Percentiles rank a stretch among this genome's conserved stretches.
These are phyloP conservation scores for Bacterosira constricta DNA, from an alignment of 108 stramenopile species.

Conservation along the genomic window DNA sequence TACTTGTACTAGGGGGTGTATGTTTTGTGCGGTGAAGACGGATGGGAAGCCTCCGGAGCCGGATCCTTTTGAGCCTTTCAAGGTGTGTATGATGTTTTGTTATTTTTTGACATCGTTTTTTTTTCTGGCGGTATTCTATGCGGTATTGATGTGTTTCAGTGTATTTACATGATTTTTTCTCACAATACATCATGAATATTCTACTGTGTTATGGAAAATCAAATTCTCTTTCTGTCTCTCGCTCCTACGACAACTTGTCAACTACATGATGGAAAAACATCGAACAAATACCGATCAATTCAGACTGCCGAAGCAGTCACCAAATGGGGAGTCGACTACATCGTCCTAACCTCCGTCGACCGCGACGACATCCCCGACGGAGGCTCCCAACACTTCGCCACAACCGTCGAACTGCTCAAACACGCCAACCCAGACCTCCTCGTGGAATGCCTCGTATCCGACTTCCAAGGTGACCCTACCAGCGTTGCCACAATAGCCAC, in stretches of 20 bases:
- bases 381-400: constrained; percentile 95
- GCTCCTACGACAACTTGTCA: no score
- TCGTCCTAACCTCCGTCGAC: constrained; percentile 96
- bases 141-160: no score
- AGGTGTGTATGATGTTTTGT: no score
- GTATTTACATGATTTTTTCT: no score
- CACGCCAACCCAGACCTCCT: constrained; percentile 85
- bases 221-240: no score
- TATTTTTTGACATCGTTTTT: no score
- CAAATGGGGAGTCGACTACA: constrained; percentile 98
- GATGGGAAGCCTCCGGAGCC: constrained; percentile 87
- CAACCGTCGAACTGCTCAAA: constrained; percentile 93
- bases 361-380: constrained; percentile 97
- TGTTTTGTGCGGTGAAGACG: constrained; percentile 98
- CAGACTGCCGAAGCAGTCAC: constrained; percentile 88
- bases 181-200: no score
- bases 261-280: background rate
- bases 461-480: constrained; percentile 88
- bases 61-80: constrained; percentile 96
- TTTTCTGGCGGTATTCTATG: no score
- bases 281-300: no score
- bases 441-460: constrained; percentile 97
- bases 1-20: constrained; percentile 98
- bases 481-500: constrained; percentile 85
- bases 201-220: no score